Conservation (phyloP, 495 filamentous ascomycete genomes). For the Bryoglossum gracile region DNA sequence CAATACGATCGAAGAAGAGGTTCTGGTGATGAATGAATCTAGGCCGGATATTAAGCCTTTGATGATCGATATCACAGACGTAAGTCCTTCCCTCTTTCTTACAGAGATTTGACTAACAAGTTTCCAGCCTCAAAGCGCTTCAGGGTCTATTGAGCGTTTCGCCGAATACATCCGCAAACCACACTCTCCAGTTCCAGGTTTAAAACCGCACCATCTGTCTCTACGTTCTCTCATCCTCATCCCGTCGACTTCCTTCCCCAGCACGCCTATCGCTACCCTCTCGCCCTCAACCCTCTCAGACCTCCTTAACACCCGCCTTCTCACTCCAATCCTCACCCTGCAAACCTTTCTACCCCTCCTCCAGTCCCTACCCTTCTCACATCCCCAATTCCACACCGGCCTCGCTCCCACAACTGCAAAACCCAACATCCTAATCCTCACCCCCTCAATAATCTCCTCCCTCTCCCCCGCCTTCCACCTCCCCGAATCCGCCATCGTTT, state of each 20-base stretch:
- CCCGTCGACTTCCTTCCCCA: constrained; percentile 60
- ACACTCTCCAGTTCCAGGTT: constrained; percentile 61
- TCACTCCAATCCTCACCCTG: constrained; percentile 80
- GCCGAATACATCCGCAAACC: constrained; percentile 60
- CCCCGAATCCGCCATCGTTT: constrained; percentile 69
- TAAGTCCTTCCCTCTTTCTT: constrained; percentile 29
- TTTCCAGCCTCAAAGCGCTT: constrained; percentile 38
- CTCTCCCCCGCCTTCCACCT: constrained; percentile 78
- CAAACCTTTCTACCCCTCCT: constrained; percentile 83
- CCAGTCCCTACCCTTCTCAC: constrained; percentile 35
- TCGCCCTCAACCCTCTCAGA: constrained; percentile 78
- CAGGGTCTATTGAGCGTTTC: constrained; percentile 58
- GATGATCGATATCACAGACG: constrained; percentile 74
- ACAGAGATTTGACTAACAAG: constrained; percentile 18
- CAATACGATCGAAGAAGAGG: constrained; percentile 71
- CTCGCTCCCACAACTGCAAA: constrained; percentile 32
- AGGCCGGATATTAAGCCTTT: constrained; percentile 75
- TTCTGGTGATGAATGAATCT: constrained; percentile 63
- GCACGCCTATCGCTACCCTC: constrained; percentile 74
- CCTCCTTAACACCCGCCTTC: constrained; percentile 81
- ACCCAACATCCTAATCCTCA: constrained; percentile 69
- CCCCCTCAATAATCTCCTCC: constrained; percentile 75
- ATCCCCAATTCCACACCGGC: constrained; percentile 32
- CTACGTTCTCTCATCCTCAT: constrained; percentile 75
- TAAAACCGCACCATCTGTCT: constrained; percentile 63